Base-by-base conservation (phyloP, 2,329 filamentous ascomycete genomes). In the Paecilomyces fulvus region DNA sequence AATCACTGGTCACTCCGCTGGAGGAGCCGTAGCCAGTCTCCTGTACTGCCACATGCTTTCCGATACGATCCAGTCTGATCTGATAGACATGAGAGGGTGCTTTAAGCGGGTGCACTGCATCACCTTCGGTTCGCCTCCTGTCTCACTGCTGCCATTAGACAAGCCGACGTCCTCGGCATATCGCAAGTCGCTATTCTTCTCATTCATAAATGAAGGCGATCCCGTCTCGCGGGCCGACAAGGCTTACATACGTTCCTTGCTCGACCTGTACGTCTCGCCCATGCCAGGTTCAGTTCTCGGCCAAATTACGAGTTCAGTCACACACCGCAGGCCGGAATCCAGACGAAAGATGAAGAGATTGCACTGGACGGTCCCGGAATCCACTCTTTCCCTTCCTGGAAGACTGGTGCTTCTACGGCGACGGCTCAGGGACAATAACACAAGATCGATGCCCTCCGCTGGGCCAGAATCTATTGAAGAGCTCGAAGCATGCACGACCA, bases 151-250 rank as follows among this genome's bases (percentile, higher is more conserved):
- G 1, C 88, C 90, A 0, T 73, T 95, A 1, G 66, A 77, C 28
- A 87, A 83, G 61, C 85, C 87, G 0, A 63, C 78, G 3, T 70
- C 70, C 1, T 67, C 70, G 0, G 70, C 76, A 11, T 70, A 82
- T 21, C 71, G 78, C 28, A 90, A 88, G 66, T 90, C 84, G 56
- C 68, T 92, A 3, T 95, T 95, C 68, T 80, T 90, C 54, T 83
- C 82, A 48, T 90, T 95, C 67, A 78, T 92, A 64, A 96, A 95
- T 66, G 90, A 95, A 69, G 90, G 90, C 3, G 91, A 95, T 61
- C 89, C 89, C 0, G 88, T 95, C 0, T 80, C 83, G 0, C 77
- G 90, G 28, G 89, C 89, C 0, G 90, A 95, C 66, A 88, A 84
- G 70, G 80, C 83, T 0, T 92, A 95, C 63, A 78, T 95, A 14